These are phyloP conservation scores for Breviolum minutum DNA, from an alignment of 73 alveolate genomes.

Conservation along the genomic window DNA sequence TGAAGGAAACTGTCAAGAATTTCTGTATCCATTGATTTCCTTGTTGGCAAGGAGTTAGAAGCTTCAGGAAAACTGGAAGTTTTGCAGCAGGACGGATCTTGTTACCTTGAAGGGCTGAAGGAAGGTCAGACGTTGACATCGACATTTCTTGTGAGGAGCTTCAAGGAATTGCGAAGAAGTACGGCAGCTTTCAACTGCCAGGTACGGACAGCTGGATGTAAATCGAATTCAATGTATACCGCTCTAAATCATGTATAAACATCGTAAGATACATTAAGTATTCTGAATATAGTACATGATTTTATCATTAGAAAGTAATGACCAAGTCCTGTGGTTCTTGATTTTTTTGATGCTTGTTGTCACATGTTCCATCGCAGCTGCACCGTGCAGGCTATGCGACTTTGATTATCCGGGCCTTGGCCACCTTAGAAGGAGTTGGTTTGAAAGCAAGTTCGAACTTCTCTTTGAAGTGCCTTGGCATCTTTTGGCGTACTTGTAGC, in stretches of 20 bases:
- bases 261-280: background rate
- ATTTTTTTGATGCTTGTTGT: too few relatives aligned
- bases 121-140: background rate
- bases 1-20: background rate
- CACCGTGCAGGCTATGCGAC: constrained; percentile 61
- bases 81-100: constrained; percentile 27
- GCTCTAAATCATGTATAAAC: background rate
- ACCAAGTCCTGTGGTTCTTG: background rate
- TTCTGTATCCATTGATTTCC: background rate
- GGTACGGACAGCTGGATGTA: background rate
- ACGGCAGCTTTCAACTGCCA: constrained; percentile 60
- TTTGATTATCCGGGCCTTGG: constrained; percentile 75
- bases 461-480: background rate
- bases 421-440: constrained; percentile 59
- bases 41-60: constrained; percentile 40
- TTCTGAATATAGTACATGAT: background rate
- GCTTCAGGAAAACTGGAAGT: constrained; percentile 59
- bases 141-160: background rate
- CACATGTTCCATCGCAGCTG: background rate
- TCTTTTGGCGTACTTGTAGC: too few relatives aligned
- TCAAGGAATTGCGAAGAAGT: constrained; percentile 52
- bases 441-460: constrained; percentile 6
- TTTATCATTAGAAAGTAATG: background rate
- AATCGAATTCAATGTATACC: background rate
- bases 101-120: background rate